phyloP scores from a whole-genome alignment of 345 rosid genomes.

The Salix suchowensis region DNA sequence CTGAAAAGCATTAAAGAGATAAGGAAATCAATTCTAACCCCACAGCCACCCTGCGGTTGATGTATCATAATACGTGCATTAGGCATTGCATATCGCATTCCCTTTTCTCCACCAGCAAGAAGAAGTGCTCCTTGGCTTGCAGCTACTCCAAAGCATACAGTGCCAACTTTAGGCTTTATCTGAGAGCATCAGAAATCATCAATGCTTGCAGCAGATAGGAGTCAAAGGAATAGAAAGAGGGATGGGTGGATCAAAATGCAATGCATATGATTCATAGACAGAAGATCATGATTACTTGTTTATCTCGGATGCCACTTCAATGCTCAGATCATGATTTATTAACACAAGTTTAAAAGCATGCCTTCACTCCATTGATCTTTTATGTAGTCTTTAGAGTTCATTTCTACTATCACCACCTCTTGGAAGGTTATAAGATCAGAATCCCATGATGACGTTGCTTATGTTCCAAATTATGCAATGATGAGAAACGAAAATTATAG shows the following conservation, averaged over 20 bases:
- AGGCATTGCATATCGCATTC: constrained; percentile 96
- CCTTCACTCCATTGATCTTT: neutral
- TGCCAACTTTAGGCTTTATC: constrained; percentile 95
- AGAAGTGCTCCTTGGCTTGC: constrained; percentile 94
- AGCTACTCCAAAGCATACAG: constrained; percentile 89
- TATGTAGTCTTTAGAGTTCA: neutral
- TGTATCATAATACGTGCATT: constrained; percentile 90
- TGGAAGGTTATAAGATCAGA: constrained; percentile 2
- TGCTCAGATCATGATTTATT: neutral
- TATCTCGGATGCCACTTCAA: neutral
- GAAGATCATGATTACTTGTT: neutral
- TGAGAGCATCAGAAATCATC: constrained; percentile 23
- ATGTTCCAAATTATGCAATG: neutral
- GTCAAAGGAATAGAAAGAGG: neutral
- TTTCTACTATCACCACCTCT: neutral
- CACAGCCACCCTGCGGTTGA: constrained; percentile 90
- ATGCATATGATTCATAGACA: neutral
- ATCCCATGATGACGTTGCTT: neutral
- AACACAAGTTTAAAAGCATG: neutral
- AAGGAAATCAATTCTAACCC: constrained; percentile 43
- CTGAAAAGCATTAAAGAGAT: constrained; percentile 1
- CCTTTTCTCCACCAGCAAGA: constrained; percentile 95
- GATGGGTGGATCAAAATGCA: neutral
- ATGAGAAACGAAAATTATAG: neutral
- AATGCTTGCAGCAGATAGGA: neutral